These are phyloP conservation scores for Colletotrichum tofieldiae DNA, from an alignment of 2,329 filamentous ascomycete genomes.

Conservation along the genomic window DNA sequence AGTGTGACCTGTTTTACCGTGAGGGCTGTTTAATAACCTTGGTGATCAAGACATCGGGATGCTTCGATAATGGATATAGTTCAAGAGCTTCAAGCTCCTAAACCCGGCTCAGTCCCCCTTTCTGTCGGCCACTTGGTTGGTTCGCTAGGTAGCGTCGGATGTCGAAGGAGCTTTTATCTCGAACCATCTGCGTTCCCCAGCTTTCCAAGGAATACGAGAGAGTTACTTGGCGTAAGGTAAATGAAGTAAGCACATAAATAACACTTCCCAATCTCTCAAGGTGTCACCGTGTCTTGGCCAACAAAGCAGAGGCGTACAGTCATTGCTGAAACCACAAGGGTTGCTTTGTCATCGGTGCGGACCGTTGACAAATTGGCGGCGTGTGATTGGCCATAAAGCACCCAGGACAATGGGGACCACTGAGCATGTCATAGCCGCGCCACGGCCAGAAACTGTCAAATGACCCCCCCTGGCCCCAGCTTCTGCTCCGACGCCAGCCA, in stretches of 20 bases:
- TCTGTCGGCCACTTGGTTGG: neutral
- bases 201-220: too few relatives aligned
- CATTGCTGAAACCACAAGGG: constrained; percentile 11
- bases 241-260: neutral
- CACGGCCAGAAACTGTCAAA: constrained; percentile 35
- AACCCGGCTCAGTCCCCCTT: neutral
- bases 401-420: neutral
- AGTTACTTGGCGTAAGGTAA: neutral
- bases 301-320: constrained; percentile 4
- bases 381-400: constrained; percentile 26
- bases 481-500: constrained; percentile 25
- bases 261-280: neutral
- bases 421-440: constrained; percentile 43
- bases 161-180: neutral
- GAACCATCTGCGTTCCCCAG: neutral
- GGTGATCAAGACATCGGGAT: neutral
- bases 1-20: neutral
- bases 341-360: constrained; percentile 29
- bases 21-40: neutral
- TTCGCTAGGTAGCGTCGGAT: neutral
- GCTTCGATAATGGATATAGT: neutral
- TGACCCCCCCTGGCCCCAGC: constrained; percentile 38
- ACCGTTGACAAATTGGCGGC: constrained; percentile 35
- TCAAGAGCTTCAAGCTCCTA: neutral
- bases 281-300: neutral